Evolutionary conservation across 768 basidiomycete species (phyloP), one percentile per base, ranked within the genome.

Genomic region (Pleurotus salmoneostramineus): DNA sequence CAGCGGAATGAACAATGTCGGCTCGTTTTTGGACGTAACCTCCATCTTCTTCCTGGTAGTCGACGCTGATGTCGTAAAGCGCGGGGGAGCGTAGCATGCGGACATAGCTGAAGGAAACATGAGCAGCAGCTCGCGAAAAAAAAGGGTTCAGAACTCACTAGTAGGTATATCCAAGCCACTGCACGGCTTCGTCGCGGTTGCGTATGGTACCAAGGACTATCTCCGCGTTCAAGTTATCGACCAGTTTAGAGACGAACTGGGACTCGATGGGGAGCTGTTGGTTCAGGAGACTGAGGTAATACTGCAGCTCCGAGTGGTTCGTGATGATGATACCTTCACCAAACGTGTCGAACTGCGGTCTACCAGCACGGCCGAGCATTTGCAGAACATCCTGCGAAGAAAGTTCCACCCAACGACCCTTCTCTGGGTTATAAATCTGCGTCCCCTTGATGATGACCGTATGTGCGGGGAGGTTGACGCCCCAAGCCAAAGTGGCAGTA

Each of bases 371-470:
- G 49, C 97, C 97, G 2, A 98, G 86, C 97, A 99, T 98, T 73
- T 99, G 97, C 4, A 99, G 76, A 0, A 98, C 95, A 68, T 98
- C 97, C 71, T 98, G 97, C 0, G 89, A 86, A 1, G 93, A 95
- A 5, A 98, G 74, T 69, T 98, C 97, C 3, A 91, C 89, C 97
- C 97, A 99, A 3, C 91, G 86, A 15, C 97, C 97, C 73, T 98
- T 97, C 73, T 97, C 95, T 0, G 97, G 97, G 71, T 97, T 98
- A 74, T 98, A 99, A 60, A 98, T 95, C 74, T 98, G 95, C 0
- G 97, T 98, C n/a, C 97, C 97, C 70, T 98, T 99, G 80, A 99
- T 98, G 75, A 98, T 94, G 73, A 98, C 96, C 6, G 93, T 90
- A 62, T 98, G 97, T 1, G 95, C 96, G 3, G 97, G 97, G 0